Conservation (phyloP, 2,329 filamentous ascomycete genomes). For the Lomentospora prolificans region DNA sequence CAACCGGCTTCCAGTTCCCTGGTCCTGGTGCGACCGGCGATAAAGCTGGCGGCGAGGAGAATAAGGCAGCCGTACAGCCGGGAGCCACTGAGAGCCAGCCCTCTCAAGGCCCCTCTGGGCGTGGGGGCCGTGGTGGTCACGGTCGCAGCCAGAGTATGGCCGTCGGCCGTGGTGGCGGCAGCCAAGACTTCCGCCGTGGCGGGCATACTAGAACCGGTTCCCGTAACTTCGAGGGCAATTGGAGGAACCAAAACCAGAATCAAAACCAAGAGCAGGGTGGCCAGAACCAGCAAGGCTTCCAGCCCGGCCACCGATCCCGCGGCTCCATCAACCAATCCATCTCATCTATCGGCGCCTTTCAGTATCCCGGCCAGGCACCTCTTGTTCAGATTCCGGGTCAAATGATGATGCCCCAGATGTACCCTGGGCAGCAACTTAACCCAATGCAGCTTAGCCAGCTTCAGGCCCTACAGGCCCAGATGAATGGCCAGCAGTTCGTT, state of each 20-base stretch:
- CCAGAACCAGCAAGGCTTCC: conserved; percentile 61
- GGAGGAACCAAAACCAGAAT: conserved; percentile 68
- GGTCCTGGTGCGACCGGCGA: conserved; percentile 59
- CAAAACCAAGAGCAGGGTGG: conserved; percentile 51
- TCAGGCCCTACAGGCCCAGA: conserved; percentile 82
- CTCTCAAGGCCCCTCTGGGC: conserved; percentile 29
- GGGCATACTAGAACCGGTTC: conserved; percentile 77
- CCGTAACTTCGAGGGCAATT: conserved; percentile 95
- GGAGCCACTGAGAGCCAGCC: conserved; percentile 22
- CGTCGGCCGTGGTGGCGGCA: conserved; percentile 57
- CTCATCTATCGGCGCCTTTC: conserved; percentile 73
- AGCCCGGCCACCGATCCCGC: conserved; percentile 82
- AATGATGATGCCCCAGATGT: conserved; percentile 79
- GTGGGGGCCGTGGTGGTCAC: conserved; percentile 49
- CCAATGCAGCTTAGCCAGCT: conserved; percentile 82
- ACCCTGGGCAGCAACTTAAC: conserved; percentile 75
- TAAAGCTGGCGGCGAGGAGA: conserved; percentile 45
- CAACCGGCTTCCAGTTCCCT: conserved; percentile 90
- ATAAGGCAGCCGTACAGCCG: conserved; percentile 22
- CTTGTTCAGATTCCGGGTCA: conserved; percentile 78
- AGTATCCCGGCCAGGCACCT: conserved; percentile 80
- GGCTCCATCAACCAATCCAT: conserved; percentile 82
- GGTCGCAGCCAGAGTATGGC: conserved; percentile 89
- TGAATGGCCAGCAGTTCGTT: conserved; percentile 67
- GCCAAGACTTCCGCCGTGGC: conserved; percentile 43